These are phyloP conservation scores for Cercophora scortea DNA, from an alignment of 495 filamentous ascomycete species.

Conservation along the genomic window DNA sequence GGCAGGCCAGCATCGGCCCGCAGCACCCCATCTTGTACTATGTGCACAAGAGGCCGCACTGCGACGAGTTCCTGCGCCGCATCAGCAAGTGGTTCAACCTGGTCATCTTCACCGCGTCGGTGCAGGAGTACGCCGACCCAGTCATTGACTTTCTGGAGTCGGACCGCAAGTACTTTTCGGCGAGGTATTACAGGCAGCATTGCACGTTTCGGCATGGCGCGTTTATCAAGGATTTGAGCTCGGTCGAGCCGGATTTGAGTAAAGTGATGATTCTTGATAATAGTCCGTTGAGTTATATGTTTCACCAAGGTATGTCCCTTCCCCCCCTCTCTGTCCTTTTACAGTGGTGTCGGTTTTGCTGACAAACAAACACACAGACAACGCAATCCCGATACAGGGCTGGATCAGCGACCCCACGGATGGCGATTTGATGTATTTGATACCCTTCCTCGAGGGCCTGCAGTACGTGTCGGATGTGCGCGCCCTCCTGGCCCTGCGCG, in stretches of 20 bases:
- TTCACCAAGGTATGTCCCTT: conserved; percentile 73
- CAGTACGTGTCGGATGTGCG: conserved; percentile 95
- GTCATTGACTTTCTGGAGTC: conserved; percentile 98
- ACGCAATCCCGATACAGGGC: conserved; percentile 87
- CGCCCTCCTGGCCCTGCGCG: conserved; percentile 75
- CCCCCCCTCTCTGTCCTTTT: conserved; percentile 1
- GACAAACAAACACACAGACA: conserved; percentile 51
- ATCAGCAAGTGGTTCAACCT: conserved; percentile 95
- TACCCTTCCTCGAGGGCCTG: conserved; percentile 89
- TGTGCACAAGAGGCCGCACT: conserved; percentile 94
- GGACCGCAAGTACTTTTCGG: conserved; percentile 90
- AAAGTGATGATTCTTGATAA: conserved; percentile 99
- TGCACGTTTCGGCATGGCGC: conserved; percentile 92
- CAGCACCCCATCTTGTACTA: conserved; percentile 98
- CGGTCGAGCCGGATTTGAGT: conserved; percentile 91
- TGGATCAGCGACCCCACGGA: conserved; percentile 91
- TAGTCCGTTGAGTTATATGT: conserved; percentile 95
- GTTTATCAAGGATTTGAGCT: conserved; percentile 95
- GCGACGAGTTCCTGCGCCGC: conserved; percentile 92
- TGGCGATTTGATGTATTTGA: conserved; percentile 80
- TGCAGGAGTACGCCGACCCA: conserved; percentile 97
- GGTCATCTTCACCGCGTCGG: conserved; percentile 93
- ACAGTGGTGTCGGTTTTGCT: no score
- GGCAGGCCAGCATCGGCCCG: conserved; percentile 59
- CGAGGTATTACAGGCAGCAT: conserved; percentile 89